Evolutionary conservation across 345 rosid species (phyloP).

Genomic region (Populus tremula): DNA sequence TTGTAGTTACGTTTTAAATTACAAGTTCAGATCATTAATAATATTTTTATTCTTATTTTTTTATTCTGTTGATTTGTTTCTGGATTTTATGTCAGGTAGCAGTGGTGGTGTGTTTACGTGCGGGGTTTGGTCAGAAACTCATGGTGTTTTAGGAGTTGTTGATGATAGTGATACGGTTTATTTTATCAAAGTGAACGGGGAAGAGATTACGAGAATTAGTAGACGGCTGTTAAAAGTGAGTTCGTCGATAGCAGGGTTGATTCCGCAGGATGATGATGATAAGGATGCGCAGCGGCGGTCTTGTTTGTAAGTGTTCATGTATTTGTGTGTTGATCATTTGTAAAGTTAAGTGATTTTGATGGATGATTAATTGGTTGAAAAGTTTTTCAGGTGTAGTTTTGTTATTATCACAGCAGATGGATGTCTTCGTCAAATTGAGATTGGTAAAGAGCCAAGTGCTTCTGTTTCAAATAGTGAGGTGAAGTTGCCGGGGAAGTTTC

Average conservation of each 20-base stretch:
- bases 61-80: neutral
- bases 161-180: slow-evolving; percentile 62
- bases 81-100: slow-evolving; percentile 44
- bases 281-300: slow-evolving; percentile 42
- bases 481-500: slow-evolving; percentile 52
- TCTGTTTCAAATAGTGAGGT: slow-evolving; percentile 45
- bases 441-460: slow-evolving; percentile 62
- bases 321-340: neutral
- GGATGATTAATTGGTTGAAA: slow-evolving; percentile 20
- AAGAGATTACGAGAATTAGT: slow-evolving; percentile 62
- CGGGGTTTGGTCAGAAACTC: slow-evolving; percentile 87
- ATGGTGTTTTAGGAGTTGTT: slow-evolving; percentile 72
- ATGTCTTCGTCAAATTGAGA: slow-evolving; percentile 59
- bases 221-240: slow-evolving; percentile 58
- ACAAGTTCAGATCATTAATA: neutral
- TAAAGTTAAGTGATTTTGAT: neutral
- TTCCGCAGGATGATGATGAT: slow-evolving; percentile 52
- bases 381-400: slow-evolving; percentile 68
- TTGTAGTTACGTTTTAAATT: neutral
- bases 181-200: slow-evolving; percentile 82
- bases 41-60: neutral
- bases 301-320: slow-evolving; percentile 53
- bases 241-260: slow-evolving; percentile 60
- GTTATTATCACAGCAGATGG: slow-evolving; percentile 67
- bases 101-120: slow-evolving; percentile 45